Evolutionary conservation across 1,284 basidiomycete genomes (phyloP).

Genomic region (Amylostereum chailletii): DNA sequence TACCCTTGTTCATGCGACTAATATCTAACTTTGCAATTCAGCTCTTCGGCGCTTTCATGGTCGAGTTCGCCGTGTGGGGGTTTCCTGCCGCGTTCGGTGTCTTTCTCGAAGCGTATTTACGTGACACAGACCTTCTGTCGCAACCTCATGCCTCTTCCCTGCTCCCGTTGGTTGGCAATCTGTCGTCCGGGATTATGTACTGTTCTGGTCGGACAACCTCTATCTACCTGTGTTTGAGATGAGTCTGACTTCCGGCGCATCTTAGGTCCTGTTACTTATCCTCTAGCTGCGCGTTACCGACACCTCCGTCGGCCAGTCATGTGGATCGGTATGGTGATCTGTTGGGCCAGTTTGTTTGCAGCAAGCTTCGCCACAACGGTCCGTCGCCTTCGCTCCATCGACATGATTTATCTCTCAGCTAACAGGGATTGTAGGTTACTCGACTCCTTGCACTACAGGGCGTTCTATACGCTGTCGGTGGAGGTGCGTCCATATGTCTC

Average conservation of each 20-base stretch:
- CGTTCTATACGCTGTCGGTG: constrained; percentile 21
- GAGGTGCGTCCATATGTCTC: constrained; percentile 12
- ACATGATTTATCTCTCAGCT: neutral
- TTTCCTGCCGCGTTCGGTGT: constrained; percentile 26
- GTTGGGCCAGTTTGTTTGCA: constrained; percentile 23
- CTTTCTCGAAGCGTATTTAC: constrained; percentile 25
- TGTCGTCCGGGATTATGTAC: constrained; percentile 26
- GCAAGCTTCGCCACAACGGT: constrained; percentile 27
- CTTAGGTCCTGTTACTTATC: neutral
- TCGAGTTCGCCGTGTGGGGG: constrained; percentile 29
- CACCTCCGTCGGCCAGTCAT: constrained; percentile 19
- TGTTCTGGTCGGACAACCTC: constrained; percentile 19
- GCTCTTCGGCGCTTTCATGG: constrained; percentile 24
- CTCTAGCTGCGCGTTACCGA: constrained; percentile 20
- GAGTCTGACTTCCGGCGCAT: neutral
- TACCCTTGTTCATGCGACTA: neutral
- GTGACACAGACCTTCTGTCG: constrained; percentile 17
- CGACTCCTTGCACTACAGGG: constrained; percentile 21
- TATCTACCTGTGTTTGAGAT: neutral
- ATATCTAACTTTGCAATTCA: constrained; percentile 8
- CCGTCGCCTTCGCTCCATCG: neutral
- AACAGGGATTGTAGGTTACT: constrained; percentile 17
- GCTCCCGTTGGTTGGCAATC: constrained; percentile 25
- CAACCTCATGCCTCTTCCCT: constrained; percentile 20
- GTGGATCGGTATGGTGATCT: constrained; percentile 23